phyloP scores from a whole-genome alignment of 2,329 filamentous ascomycete species.

The Clonostachys solani region DNA sequence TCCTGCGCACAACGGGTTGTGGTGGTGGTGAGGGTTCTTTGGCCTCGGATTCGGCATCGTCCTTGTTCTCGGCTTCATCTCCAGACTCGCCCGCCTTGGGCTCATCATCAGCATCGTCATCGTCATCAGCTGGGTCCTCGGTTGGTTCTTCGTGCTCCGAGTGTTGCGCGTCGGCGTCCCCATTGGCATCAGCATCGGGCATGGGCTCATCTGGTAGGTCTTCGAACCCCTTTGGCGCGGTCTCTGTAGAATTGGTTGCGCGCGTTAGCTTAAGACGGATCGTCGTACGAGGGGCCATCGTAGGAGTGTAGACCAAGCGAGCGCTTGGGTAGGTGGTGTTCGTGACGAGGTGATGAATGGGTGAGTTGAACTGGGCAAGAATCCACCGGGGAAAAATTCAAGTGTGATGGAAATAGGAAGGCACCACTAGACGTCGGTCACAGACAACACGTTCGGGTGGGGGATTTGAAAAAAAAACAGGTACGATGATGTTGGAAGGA shows the following conservation, averaged over 20 bases:
- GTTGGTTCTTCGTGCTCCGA: conserved; percentile 37
- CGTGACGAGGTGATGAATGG: too few relatives aligned
- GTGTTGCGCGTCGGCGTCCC: conserved; percentile 21
- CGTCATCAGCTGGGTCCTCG: conserved; percentile 25
- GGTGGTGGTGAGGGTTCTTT: conserved; percentile 54
- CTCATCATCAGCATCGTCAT: conserved; percentile 41
- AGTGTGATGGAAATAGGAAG: too few relatives aligned
- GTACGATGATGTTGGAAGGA: too few relatives aligned
- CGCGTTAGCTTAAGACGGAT: conserved; percentile 27
- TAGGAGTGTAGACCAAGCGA: too few relatives aligned
- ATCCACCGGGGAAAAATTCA: too few relatives aligned
- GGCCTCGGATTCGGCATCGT: conserved; percentile 29
- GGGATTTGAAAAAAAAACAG: too few relatives aligned
- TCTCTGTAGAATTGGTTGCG: conserved; percentile 25
- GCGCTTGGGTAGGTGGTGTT: too few relatives aligned
- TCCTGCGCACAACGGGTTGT: conserved; percentile 63
- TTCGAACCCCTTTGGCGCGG: conserved; percentile 33
- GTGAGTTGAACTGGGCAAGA: too few relatives aligned
- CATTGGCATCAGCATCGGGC: conserved; percentile 26
- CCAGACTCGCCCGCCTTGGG: conserved; percentile 49
- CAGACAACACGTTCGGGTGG: too few relatives aligned
- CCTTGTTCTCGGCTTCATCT: conserved; percentile 26
- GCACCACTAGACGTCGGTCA: too few relatives aligned
- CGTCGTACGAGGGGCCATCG: not conserved
- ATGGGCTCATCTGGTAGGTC: conserved; percentile 33